Percentiles rank a stretch among this genome's conserved stretches.
Conservation (phyloP, 1,284 basidiomycete species). For the Ceratobasidium sp. region DNA sequence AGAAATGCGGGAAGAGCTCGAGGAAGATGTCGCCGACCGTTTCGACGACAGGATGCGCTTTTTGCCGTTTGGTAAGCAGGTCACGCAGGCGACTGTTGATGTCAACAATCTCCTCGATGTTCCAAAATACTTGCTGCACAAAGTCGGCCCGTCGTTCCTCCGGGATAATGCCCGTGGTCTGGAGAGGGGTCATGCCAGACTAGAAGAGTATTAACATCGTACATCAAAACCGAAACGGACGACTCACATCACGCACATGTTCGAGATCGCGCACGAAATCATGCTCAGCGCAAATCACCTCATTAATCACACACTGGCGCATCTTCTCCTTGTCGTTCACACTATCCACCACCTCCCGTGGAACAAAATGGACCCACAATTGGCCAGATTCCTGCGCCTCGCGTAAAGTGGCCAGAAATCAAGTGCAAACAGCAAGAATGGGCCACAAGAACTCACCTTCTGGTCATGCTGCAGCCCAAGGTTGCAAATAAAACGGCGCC, state of each 20-base stretch:
- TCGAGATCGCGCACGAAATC: conserved; percentile 99
- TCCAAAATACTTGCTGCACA: conserved; percentile 97
- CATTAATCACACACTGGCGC: conserved; percentile 98
- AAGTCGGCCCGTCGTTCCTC: conserved; percentile 84
- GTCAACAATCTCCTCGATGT: conserved; percentile 91
- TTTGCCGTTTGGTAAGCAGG: conserved; percentile 93
- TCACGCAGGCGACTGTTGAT: conserved; percentile 93
- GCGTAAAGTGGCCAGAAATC: no score
- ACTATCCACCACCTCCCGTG: conserved; percentile 91
- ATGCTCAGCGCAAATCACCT: conserved; percentile 97
- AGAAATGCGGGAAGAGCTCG: conserved; percentile 89
- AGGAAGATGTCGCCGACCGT: conserved; percentile 91
- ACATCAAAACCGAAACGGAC: background rate
- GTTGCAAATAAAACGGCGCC: no score
- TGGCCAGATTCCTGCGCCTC: conserved; percentile 93
- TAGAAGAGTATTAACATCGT: conserved; percentile 53
- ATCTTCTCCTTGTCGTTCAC: conserved; percentile 94
- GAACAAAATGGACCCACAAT: conserved; percentile 97
- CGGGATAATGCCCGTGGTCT: conserved; percentile 78
- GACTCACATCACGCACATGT: conserved; percentile 88
- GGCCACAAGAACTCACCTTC: no score
- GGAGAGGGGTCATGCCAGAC: conserved; percentile 92
- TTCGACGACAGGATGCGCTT: conserved; percentile 92
- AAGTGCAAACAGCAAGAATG: no score
- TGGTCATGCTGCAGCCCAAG: no score